Evolutionary conservation across 371 early-diverging fungal species (phyloP), one percentile per base, ranked within the genome.

Genomic region (Syncephalis fuscata): DNA sequence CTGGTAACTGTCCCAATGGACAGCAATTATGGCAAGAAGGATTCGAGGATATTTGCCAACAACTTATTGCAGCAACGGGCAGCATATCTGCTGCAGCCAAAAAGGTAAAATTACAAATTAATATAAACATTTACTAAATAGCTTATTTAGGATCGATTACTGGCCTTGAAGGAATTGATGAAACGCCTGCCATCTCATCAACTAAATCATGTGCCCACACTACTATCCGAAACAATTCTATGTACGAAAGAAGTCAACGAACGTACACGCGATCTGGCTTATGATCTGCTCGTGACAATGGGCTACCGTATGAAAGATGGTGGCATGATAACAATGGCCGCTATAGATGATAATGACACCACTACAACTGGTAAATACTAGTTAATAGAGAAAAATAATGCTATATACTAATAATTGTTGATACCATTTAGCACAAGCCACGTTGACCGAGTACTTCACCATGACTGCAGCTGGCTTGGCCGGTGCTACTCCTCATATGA

Each of bases 381-480:
- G 3, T 7, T 1, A 3, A 20, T 11, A 2, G 22, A 25, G 5
- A 24, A n/a, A 1, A 14, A n/a, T 24, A 47, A 16, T 26, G 19
- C 22, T 27, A 32, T 32, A 7, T 43, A 21, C 21, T 21, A 43
- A 43, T 16, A 43, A 21, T 1, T 43, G 14, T 7, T 24, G 7
- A 17, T 32, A 11, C 7, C 4, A 32, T 32, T 16, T 46, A 59
- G 62, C 68, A 8, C 48, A 55, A 24, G 78, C 78, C 4, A 64
- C 49, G 15, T 64, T 80, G 25, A 48, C 61, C 46, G 80, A 80
- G 50, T 80, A 67, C 45, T 80, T 87, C 52, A 78, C 76, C 41
- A 93, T 95, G 92, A 80, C 90, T 2, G 69, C 79, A 0, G 96
- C 98, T 36, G 98, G 96, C 65, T 70, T 97, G 53, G 92, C 88